Evolutionary conservation across 768 basidiomycete genomes (phyloP).

Genomic region (Suillus decipiens): DNA sequence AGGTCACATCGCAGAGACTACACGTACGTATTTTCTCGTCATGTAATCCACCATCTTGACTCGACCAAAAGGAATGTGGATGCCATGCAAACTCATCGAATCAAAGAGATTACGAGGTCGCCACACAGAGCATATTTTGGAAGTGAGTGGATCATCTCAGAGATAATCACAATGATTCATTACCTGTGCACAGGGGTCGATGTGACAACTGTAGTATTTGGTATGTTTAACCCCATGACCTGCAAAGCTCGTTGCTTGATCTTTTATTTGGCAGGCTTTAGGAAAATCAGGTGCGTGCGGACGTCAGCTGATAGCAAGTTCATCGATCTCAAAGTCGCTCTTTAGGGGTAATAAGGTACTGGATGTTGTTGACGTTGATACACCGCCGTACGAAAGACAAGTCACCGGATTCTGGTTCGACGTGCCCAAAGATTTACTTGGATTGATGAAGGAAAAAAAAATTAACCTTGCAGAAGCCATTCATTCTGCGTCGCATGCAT

Average conservation of each 20-base stretch:
- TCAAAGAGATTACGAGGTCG: conserved; percentile 61
- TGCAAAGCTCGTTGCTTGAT: not conserved
- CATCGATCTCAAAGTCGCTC: conserved; percentile 6
- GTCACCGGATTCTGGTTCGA: conserved; percentile 83
- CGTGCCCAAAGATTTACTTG: conserved; percentile 54
- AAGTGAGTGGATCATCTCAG: conserved; percentile 43
- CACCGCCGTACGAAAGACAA: conserved; percentile 73
- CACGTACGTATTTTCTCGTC: conserved; percentile 50
- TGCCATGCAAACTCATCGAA: conserved; percentile 73
- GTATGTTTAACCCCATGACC: conserved; percentile 39
- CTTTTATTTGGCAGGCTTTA: conserved; percentile 56
- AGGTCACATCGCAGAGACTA: conserved; percentile 53
- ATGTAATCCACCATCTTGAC: not conserved
- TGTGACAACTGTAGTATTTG: conserved; percentile 71
- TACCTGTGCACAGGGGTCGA: conserved; percentile 49
- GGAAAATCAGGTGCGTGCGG: conserved; percentile 64
- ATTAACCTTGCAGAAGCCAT: conserved; percentile 79
- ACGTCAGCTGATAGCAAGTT: not conserved
- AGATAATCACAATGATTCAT: not conserved
- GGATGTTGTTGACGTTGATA: conserved; percentile 77
- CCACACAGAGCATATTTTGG: conserved; percentile 69
- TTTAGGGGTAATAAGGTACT: conserved; percentile 62
- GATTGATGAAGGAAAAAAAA: conserved; percentile 51
- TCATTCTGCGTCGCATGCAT: conserved; percentile 83
- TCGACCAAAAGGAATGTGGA: conserved; percentile 62